A percentile compares a stretch with the other conserved stretches of the same genome.
phyloP scores from a whole-genome alignment of 257 asterid species.

The Jaltomata sinuosa region DNA sequence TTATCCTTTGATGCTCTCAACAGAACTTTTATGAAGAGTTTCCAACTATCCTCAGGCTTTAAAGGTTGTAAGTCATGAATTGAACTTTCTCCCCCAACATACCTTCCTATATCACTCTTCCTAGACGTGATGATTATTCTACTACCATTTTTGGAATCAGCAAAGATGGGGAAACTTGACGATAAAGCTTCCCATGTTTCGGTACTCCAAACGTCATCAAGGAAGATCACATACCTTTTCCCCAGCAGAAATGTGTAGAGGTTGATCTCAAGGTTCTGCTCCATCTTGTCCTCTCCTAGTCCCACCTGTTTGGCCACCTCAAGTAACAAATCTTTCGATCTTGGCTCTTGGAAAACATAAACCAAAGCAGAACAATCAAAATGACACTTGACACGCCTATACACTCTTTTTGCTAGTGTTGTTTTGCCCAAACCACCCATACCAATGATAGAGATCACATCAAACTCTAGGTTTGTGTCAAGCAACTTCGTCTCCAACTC shows the following conservation, averaged over 20 bases:
- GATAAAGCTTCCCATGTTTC: slow-evolving; percentile 6
- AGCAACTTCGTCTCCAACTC: background rate
- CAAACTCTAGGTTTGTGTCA: background rate
- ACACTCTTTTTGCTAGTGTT: background rate
- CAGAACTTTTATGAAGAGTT: slow-evolving; percentile 9
- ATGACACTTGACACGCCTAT: background rate
- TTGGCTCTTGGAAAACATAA: slow-evolving; percentile 7
- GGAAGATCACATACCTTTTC: slow-evolving; percentile 8
- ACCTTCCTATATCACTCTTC: slow-evolving; percentile 7
- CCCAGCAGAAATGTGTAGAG: background rate
- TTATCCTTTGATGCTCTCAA: background rate
- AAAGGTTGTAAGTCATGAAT: slow-evolving; percentile 4
- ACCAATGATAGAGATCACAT: slow-evolving; percentile 5
- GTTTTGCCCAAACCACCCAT: slow-evolving; percentile 7
- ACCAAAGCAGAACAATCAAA: slow-evolving; percentile 10
- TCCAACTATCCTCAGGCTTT: slow-evolving; percentile 4
- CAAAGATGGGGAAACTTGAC: background rate
- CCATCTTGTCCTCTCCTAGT: slow-evolving; percentile 1
- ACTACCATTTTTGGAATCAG: background rate
- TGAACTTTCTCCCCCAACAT: slow-evolving; percentile 5
- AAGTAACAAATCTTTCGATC: background rate
- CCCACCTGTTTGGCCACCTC: slow-evolving; percentile 14
- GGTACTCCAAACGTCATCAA: slow-evolving; percentile 17
- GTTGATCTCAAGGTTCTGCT: background rate
- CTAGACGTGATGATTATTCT: slow-evolving; percentile 14